phyloP scores from a whole-genome alignment of 2,329 filamentous ascomycete genomes.

The Venturia asperata region DNA sequence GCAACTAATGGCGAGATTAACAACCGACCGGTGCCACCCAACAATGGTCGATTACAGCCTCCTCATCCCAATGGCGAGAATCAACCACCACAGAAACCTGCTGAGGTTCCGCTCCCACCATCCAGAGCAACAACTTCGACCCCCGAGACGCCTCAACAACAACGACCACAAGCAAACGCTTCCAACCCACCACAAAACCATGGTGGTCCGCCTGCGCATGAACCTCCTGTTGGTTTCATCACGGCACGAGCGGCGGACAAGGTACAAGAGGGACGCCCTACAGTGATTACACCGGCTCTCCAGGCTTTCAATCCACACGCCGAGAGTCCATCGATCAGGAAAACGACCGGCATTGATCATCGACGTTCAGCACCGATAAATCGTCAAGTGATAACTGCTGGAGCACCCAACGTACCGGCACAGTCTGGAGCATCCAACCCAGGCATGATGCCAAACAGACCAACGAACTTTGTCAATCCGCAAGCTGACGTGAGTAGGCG shows the following conservation, averaged over 20 bases:
- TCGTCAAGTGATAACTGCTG: constrained; percentile 24
- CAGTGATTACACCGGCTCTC: constrained; percentile 26
- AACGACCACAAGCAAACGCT: background rate
- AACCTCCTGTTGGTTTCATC: constrained; percentile 37
- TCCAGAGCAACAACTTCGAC: constrained; percentile 15
- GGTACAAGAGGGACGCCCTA: constrained; percentile 31
- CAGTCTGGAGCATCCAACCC: constrained; percentile 28
- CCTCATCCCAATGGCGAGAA: constrained; percentile 5
- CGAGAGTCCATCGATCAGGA: constrained; percentile 27
- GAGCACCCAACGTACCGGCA: background rate
- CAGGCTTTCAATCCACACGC: constrained; percentile 42
- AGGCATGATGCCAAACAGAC: constrained; percentile 31
- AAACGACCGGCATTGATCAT: constrained; percentile 18
- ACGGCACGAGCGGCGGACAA: constrained; percentile 39
- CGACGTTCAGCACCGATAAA: constrained; percentile 16
- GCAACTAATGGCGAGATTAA: background rate
- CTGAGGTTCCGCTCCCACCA: constrained; percentile 18
- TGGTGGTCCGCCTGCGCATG: background rate
- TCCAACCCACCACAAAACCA: constrained; percentile 7
- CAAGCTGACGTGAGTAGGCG: constrained; percentile 40
- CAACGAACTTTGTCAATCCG: constrained; percentile 26
- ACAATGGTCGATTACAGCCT: background rate
- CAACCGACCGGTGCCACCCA: background rate
- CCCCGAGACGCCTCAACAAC: constrained; percentile 12
- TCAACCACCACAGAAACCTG: constrained; percentile 16